Evolutionary conservation across 208 protist species (phyloP), one percentile per base, ranked within the genome.

Genomic region (Leishmania lainsoni): DNA sequence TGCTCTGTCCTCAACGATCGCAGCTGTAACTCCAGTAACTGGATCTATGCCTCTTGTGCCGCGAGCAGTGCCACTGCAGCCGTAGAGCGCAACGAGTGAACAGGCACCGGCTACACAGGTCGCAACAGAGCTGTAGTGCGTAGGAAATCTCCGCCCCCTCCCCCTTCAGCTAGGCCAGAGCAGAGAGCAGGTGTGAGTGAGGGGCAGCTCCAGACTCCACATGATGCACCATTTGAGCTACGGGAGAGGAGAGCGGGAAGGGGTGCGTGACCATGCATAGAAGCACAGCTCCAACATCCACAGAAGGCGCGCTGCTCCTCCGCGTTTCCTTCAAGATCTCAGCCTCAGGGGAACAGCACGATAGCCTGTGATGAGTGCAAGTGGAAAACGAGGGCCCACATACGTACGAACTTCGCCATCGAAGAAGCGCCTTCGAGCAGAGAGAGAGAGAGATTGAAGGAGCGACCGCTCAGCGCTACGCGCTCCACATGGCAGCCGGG

Each of bases 1-100:
- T 78, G 75, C 17, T 80, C 65, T 0, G 35, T 56, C 32, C 70
- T 69, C 68, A 84, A 1, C n/a, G 48, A n/a, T 2, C 39, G 32
- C 39, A 81, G 69, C 66, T 77, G 76, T 26, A 71, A 59, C 14
- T 63, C 68, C 8, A 84, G 45, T 9, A 29, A 16, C 69, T 48
- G 81, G 10, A 80, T 58, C 8, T 26, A 26, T 32, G 58, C 58
- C 26, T 22, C 58, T 1, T 66, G 69, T 20, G 69, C 54, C 8
- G 81, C 54, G 48, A 35, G 5, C 14, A 52, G 49, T 20, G 68
- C 5, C 68, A 42, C 68, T 14, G 68, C 22, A 1, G 68, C 68
- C 65, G 58, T 63, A 63, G 1, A 63, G 17, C 58, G 58, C 26
- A 63, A 6, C 58, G 58, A 9, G 20, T 26, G 26, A 29, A 0